Evolutionary conservation across 768 basidiomycete genomes (phyloP).

Genomic region (Cystobasidium onofrii): DNA sequence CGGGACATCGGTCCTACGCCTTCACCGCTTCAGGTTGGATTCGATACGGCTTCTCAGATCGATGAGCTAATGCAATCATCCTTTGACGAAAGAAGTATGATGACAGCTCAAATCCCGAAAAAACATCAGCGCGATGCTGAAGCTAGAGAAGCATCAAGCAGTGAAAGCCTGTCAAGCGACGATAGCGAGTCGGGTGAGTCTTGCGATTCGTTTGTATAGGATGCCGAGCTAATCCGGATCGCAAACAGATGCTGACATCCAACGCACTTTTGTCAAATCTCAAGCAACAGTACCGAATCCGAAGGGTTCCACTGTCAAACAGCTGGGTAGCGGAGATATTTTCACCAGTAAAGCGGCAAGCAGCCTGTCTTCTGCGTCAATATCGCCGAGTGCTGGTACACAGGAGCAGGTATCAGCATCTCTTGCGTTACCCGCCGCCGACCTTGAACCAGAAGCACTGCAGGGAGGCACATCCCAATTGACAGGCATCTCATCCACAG

Average conservation of each 20-base stretch:
- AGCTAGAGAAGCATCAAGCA: neutral
- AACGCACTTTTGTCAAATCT: neutral
- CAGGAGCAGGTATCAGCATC: no score
- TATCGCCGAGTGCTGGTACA: no score
- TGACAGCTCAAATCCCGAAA: neutral
- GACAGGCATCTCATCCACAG: no score
- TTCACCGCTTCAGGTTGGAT: neutral
- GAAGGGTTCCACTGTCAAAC: neutral
- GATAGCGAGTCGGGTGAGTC: neutral
- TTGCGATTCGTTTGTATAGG: neutral
- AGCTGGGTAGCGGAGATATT: no score
- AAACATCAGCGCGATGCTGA: neutral
- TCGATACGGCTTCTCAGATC: slow-evolving; percentile 15
- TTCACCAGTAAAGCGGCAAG: no score
- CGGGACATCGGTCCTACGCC: neutral
- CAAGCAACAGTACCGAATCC: neutral
- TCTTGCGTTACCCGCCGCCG: no score
- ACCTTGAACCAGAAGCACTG: no score
- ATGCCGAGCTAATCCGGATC: neutral
- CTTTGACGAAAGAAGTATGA: neutral
- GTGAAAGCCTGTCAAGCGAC: neutral
- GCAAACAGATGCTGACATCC: neutral
- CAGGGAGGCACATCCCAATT: no score
- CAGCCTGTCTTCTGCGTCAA: no score
- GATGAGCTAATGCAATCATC: slow-evolving; percentile 1